Base-by-base conservation (phyloP, 805 yeast genomes). In the Yarrowia sp. region DNA sequence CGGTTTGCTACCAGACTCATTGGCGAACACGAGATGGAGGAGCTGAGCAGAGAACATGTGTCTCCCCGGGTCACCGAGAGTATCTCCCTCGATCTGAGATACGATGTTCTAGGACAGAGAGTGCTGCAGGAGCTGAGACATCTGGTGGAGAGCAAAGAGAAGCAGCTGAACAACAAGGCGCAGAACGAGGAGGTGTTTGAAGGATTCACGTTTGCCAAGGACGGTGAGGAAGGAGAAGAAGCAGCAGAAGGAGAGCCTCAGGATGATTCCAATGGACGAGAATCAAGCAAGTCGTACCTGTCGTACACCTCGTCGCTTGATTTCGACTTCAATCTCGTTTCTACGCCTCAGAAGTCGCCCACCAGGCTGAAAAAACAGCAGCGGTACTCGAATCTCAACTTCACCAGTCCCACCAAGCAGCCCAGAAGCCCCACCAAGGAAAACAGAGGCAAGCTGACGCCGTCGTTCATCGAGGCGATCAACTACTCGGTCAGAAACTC, bases 71-170 rank as follows among this genome's bases (percentile, higher is more conserved):
- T 58, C 17, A 58, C 64, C 10, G 64, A 58, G 17, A 58, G 64
- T 17, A 58, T 58, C 42, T 58, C 64, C n/a, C 40, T 58, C 42
- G 64, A 58, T 17, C 40, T 58, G 42, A 20, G 64, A 39, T 58
- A 58, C 46, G 79, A 77, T 60, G 47, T 77, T 42, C 70, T 77
- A 46, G 75, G 77, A 15, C 75, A 76, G 49, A 70, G 74, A 24
- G 74, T 75, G 17, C 68, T 77, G 42, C 71, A 74, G 24, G 78
- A 77, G 67, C 72, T 75, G 40, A 71, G 74, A 13, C 68, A 66
- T 5, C 60, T 73, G 34, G 63, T 70, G 33, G 69, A 69, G 58
- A 20, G 53, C 33, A 67, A 67, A 19, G 70, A 66, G 30, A 67
- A 68, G 43, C 49, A 47, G 40, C 34, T 43, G 6, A 55, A 68